Percentiles rank a stretch among this genome's conserved stretches.
Conservation (phyloP, 2,329 filamentous ascomycete genomes). For the Botrytis fabae region DNA sequence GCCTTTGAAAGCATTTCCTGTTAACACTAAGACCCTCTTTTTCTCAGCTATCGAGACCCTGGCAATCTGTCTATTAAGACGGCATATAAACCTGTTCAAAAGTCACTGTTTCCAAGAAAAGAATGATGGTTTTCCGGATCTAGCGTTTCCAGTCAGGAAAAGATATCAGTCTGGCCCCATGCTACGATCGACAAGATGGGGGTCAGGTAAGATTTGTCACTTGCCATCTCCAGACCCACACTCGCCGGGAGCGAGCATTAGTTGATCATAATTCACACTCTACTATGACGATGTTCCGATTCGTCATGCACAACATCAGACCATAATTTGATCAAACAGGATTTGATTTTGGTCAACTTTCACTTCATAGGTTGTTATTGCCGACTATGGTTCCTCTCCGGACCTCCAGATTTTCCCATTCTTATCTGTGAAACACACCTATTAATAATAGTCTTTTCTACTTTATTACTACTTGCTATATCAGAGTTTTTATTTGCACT, state of each 20-base stretch:
- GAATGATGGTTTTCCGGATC: background rate
- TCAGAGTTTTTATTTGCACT: background rate
- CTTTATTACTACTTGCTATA: background rate
- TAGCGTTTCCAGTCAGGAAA: background rate
- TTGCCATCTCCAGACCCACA: constrained; percentile 8
- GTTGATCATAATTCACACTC: constrained; percentile 1
- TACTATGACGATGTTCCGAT: background rate
- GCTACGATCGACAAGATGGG: constrained; percentile 7
- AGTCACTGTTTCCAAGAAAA: background rate
- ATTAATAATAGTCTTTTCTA: background rate
- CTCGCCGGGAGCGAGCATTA: background rate
- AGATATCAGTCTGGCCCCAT: background rate
- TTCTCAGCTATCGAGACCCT: background rate
- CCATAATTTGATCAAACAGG: background rate
- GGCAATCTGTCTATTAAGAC: background rate
- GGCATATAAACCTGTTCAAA: background rate
- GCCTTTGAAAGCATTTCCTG: background rate
- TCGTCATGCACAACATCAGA: constrained; percentile 5
- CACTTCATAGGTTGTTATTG: background rate
- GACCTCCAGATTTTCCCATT: background rate
- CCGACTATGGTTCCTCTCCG: background rate
- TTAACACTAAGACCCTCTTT: background rate
- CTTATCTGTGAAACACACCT: background rate
- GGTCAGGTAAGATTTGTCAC: background rate
- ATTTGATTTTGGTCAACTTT: background rate